Evolutionary conservation across 805 yeast genomes (phyloP).

Genomic region (Pichia pseudocactophila): DNA sequence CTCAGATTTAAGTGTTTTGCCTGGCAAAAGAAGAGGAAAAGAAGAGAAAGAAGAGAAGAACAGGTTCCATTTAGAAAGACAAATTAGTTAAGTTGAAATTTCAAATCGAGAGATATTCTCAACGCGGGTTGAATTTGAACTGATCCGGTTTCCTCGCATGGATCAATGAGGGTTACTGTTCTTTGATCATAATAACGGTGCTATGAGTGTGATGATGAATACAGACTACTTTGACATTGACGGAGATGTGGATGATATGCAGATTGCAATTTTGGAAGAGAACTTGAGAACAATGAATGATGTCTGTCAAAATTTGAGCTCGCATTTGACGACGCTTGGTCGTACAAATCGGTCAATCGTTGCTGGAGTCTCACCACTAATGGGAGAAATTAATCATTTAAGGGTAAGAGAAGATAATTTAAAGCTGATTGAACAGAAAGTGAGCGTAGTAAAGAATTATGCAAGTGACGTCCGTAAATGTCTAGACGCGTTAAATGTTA

Average conservation of each 20-base stretch:
- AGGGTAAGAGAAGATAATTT: conserved; percentile 48
- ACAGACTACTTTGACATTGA: conserved; percentile 1
- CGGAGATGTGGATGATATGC: conserved; percentile 69
- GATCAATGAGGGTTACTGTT: too few relatives aligned
- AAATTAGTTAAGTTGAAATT: too few relatives aligned
- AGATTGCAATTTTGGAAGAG: conserved; percentile 73
- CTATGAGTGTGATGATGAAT: not conserved
- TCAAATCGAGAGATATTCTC: too few relatives aligned
- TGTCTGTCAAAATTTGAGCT: conserved; percentile 45
- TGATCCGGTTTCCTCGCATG: too few relatives aligned
- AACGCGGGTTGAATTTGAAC: too few relatives aligned
- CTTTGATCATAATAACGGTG: not conserved
- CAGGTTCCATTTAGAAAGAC: not conserved
- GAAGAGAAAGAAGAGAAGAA: not conserved
- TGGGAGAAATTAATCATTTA: conserved; percentile 50
- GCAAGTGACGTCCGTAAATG: conserved; percentile 28
- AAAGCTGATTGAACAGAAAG: conserved; percentile 40
- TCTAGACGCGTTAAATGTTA: conserved; percentile 30
- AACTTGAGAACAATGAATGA: conserved; percentile 51
- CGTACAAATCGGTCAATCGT: conserved; percentile 48
- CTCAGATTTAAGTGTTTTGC: not conserved
- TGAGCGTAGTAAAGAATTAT: conserved; percentile 29
- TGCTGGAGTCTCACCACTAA: conserved; percentile 60
- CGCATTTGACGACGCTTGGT: conserved; percentile 46
- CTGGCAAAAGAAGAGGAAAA: not conserved